Base-by-base conservation (phyloP, 2,329 filamentous ascomycete species). In the Phyllosticta capitalensis region DNA sequence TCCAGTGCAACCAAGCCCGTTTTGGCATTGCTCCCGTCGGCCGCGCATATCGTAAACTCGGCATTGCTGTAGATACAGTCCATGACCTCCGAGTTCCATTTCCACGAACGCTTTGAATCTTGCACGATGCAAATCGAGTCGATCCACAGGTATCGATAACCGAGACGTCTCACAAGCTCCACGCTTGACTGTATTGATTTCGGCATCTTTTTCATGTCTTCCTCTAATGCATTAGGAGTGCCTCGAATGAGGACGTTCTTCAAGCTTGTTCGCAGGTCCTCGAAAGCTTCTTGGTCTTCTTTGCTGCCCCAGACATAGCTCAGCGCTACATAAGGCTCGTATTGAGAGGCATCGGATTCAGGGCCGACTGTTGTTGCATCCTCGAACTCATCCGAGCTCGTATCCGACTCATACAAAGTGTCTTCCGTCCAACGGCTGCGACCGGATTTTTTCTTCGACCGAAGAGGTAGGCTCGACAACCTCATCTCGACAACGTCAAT, bases 31-130 rank as follows among this genome's bases (percentile, higher is more conserved):
- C 17, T 21, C 22, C 67, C 70, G 58, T 69, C 67, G 1, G 71
- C 71, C 9, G 70, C 71, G 62, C 67, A 69, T n/a, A 74, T 71
- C 9, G 69, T 73, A 26, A 71, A 60, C n/a, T 61, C 52, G 1
- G 71, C 67, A 55, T 70, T 66, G 2, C 69, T 67, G 55, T 74
- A 73, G 12, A 74, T 66, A 1, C 64, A 33, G 55, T 72, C 62
- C 71, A 73, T 73, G 33, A 62, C 60, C 4, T 59, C 45, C 1
- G 68, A 63, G 54, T 72, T 71, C 12, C 69, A 63, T 10, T 64
- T 62, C 68, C 68, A 72, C 21, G 55, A 61, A 1, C 56, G 21
- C 12, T 51, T 24, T 24, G 58, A 59, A 26, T 64, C 52, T 51
- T 66, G 56, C 4, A 53, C 56, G 14, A 58, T 54, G 50, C 56